Base-by-base conservation (phyloP, 257 asterid genomes). In the Jasminum sambac region DNA sequence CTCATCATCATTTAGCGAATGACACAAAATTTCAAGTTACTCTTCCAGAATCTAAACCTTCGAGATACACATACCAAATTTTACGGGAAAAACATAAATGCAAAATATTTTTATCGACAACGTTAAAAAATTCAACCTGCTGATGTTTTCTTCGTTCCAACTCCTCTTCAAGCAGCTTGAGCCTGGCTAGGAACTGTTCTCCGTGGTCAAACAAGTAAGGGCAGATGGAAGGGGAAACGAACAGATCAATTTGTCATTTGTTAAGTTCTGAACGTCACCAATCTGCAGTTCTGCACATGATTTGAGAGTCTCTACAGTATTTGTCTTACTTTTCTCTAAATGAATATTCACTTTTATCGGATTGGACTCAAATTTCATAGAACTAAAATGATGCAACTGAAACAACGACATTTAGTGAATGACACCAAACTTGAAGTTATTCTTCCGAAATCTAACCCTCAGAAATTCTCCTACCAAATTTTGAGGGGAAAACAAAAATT, bases 111-210 rank as follows among this genome's bases (percentile, higher is more conserved):
- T 55, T 41, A 77, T 37, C 3, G 37, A n/a, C 16, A 68, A 72
- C 37, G 41, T 4, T 14, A 66, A 57, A 11, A 38, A 65, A 19
- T 38, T n/a, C 48, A 78, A 84, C 89, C 89, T 82, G 57, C 17
- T n/a, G 70, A 71, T 10, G 74, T 17, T 34, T 52, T 79, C 89
- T 75, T 36, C 85, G 66, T 40, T 66, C 64, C 23, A 59, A 7
- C 74, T 84, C 89, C 25, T 66, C 76, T 63, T 69, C 70, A 3
- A 13, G 17, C 12, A 2, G 50, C 77, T n/a, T 44, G 46, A 82
- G 34, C 8, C 0, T 2, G 21, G 30, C 30, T 39, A 55, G 59
- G 55, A 77, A 11, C 69, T 79, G 77, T n/a, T n/a, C n/a, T n/a
- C n/a, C n/a, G n/a, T n/a, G n/a, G n/a, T n/a, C n/a, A n/a, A n/a